These are phyloP conservation scores for Aspergillus niger DNA, from an alignment of 2,329 filamentous ascomycete genomes.

Conservation along the genomic window DNA sequence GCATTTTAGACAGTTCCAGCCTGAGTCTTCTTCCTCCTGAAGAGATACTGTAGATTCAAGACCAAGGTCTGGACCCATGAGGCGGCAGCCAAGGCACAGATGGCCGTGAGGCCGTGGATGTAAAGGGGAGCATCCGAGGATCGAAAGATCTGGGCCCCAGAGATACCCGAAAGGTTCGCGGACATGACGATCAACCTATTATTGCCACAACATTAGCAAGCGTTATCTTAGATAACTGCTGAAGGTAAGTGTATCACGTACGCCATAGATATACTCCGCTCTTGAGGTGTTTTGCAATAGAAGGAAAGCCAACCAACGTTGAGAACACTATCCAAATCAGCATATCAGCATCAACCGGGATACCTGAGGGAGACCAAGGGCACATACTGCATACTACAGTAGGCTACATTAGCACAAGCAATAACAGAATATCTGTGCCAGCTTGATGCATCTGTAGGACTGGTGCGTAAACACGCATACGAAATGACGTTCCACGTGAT, in stretches of 20 bases:
- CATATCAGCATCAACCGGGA: neutral
- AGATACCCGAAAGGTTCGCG: conserved; percentile 63
- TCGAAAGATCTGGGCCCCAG: conserved; percentile 62
- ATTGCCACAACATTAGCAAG: neutral
- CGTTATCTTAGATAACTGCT: neutral
- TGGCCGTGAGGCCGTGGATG: conserved; percentile 30
- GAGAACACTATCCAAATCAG: conserved; percentile 35
- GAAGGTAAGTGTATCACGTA: conserved; percentile 45
- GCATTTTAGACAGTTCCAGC: neutral
- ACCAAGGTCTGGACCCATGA: conserved; percentile 25
- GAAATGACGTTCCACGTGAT: conserved; percentile 44
- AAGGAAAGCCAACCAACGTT: conserved; percentile 64
- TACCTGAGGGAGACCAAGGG: neutral
- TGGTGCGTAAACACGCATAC: conserved; percentile 38
- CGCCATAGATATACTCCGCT: conserved; percentile 63
- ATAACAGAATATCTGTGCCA: conserved; percentile 37
- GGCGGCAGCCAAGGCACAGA: conserved; percentile 26
- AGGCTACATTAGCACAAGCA: conserved; percentile 31
- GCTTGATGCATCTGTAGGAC: conserved; percentile 21
- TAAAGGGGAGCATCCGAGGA: conserved; percentile 30
- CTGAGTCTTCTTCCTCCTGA: conserved; percentile 22
- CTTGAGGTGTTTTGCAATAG: conserved; percentile 58
- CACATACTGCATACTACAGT: conserved; percentile 42
- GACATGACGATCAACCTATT: conserved; percentile 57
- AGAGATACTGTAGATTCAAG: conserved; percentile 28